Base-by-base conservation (phyloP, 768 basidiomycete species). In the Leucogyrophana mollusca region DNA sequence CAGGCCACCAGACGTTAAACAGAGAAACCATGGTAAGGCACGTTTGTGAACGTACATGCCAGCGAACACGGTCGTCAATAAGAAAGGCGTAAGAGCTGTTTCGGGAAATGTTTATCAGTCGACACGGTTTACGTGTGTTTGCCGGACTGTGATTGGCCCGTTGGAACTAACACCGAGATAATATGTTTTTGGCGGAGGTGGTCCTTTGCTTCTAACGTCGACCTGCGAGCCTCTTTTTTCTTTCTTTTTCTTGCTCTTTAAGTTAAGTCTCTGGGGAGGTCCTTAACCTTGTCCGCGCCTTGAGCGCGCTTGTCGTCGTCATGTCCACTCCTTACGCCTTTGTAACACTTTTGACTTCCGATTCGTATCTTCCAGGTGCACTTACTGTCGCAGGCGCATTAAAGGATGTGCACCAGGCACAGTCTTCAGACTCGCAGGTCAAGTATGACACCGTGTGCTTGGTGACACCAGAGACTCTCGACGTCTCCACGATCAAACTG, bases 401-500 rank as follows among this genome's bases (percentile, higher is more conserved):
- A 55, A 80, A 79, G 45, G 89, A 94, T 50, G 62, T 91, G 34
- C 93, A 94, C 59, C 49, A 40, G 20, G 10, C 32, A 41, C 47
- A 56, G 13, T 42, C 49, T 7, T 74, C 79, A 14, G 66, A 69
- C 34, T 80, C 83, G 7, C 67, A 81, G 18, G 62, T 72, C 36
- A 65, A 78, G 22, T 78, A 84, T 47, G 75, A 84, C 40, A 89
- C 87, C 11, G 84, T 94, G 50, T 96, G 93, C 68, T 71, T 99
- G 34, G 91, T 95, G 50, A 95, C 95, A 21, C 96, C 96, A 43
- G 92, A 96, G 62, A 86, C 90, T 0, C 84, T 98, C 63, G 85
- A 90, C 65, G 87, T 94, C 20, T 73, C 78, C 40, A 77, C 88
- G 43, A 84, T 94, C 51, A 90, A 84, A 59, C 77, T 82, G 42